Base-by-base conservation (phyloP, 2,329 filamentous ascomycete genomes). In the Parastagonospora avenae region DNA sequence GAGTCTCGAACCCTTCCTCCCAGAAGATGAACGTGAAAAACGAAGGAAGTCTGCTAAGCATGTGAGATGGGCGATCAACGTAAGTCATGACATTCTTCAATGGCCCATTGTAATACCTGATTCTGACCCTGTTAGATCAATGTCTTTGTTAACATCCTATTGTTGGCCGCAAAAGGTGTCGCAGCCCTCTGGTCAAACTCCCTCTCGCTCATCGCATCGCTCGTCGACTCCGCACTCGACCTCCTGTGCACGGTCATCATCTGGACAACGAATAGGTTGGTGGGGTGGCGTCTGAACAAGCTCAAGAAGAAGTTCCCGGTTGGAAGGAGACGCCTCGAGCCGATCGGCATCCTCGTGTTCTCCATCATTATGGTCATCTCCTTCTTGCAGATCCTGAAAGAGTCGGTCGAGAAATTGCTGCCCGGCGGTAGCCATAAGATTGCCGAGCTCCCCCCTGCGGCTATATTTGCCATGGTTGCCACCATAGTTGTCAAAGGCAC, bases 311-410 rank as follows among this genome's bases (percentile, higher is more conserved):
- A 78, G 30, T 87, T 86, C 62, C 84, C 84, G 0, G 82, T 86
- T 16, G 72, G 71, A 6, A 62, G 71, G 7, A 62, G 63, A 40
- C 78, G 84, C 8, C 77, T 87, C 7, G 84, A 86, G 56, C 84
- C 84, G 0, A 74, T 86, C 7, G 84, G 84, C 1, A 85, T 87
- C 39, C 75, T 87, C 8, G 83, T 86, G 41, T 86, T 86, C 69
- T 82, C 80, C 24, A 81, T 86, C 55, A 81, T 74, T 55, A 87
- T 87, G 84, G 77, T 86, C 41, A 80, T 85, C 3, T 85, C 82
- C 2, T 86, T 87, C 57, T 66, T 82, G 7, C 83, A 86, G 59
- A 84, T 87, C 38, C 70, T 85, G 7, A 75, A 86, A 60, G 82
- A 86, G 62, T 85, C 82, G n/a, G 77, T 85, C 1, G 66, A 77